Conservation (phyloP, 768 basidiomycete genomes). For the Rhodotorula graminis region DNA sequence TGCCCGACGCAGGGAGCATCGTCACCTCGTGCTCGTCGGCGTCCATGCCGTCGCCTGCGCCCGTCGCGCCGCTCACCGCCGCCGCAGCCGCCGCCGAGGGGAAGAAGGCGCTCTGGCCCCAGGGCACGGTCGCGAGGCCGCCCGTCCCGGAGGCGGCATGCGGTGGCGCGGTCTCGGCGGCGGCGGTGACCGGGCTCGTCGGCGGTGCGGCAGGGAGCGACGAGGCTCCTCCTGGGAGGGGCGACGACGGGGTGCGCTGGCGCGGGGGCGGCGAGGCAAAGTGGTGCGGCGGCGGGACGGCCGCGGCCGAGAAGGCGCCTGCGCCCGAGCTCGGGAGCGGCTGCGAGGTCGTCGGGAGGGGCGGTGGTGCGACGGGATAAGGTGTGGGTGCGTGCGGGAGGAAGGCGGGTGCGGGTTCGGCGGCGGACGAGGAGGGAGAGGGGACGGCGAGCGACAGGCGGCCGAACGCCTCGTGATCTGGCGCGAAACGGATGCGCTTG, state of each 20-base stretch:
- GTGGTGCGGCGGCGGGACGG: not conserved
- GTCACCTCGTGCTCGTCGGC: conserved; percentile 2
- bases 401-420: not conserved
- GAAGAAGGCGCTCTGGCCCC: conserved; percentile 5
- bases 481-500: conserved; percentile 6
- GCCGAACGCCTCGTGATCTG: conserved; percentile 26
- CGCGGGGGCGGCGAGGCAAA: no score
- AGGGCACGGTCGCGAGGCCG: not conserved
- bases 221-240: not conserved
- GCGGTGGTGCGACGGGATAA: no score
- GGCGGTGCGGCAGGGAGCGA: conserved; percentile 22
- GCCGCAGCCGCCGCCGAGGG: not conserved
- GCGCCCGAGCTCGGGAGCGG: not conserved
- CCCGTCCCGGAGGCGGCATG: not conserved
- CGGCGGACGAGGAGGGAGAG: not conserved
- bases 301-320: no score
- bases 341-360: not conserved
- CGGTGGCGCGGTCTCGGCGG: not conserved
- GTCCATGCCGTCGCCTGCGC: not conserved
- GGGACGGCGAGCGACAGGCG: conserved; percentile 11
- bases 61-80: no score
- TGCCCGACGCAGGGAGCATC: conserved; percentile 5
- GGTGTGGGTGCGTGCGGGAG: not conserved
- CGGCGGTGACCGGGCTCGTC: conserved; percentile 14
- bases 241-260: not conserved